Conservation (phyloP, 129 eudicot species). For the Mikania micrantha region DNA sequence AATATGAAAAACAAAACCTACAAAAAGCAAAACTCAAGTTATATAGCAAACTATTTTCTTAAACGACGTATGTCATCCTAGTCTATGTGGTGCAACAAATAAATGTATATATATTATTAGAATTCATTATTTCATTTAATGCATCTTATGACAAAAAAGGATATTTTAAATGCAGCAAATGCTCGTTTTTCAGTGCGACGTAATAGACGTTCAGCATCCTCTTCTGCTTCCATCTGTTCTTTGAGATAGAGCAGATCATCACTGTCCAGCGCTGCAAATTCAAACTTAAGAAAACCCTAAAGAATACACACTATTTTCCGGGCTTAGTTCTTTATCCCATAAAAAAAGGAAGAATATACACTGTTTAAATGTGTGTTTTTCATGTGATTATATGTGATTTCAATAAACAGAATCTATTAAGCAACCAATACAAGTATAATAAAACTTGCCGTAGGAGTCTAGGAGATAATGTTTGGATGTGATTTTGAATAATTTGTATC, state of each 20-base stretch:
- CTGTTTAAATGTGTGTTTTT: background rate
- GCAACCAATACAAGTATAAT: background rate
- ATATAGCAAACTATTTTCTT: no score
- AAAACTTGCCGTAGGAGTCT: background rate
- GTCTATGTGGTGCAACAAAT: background rate
- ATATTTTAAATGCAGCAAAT: constrained; percentile 93
- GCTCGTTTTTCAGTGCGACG: constrained; percentile 98
- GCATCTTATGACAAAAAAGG: constrained; percentile 37
- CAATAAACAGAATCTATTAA: background rate
- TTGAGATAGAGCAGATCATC: constrained; percentile 97
- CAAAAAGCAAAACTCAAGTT: background rate
- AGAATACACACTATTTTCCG: no score
- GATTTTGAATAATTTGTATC: background rate
- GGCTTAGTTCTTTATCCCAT: no score
- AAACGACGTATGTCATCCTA: no score
- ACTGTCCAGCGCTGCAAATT: constrained; percentile 92
- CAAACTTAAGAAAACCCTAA: constrained; percentile 31
- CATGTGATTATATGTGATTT: background rate
- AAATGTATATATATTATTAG: background rate
- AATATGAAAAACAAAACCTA: background rate
- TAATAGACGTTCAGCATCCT: constrained; percentile 90
- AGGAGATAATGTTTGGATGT: background rate
- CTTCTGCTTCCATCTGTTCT: constrained; percentile 99
- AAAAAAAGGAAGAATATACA: no score
- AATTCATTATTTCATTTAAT: background rate